Evolutionary conservation across 352 stramenopile genomes (phyloP), one percentile per base, ranked within the genome.

Genomic region (Phytophthora cryptogea): DNA sequence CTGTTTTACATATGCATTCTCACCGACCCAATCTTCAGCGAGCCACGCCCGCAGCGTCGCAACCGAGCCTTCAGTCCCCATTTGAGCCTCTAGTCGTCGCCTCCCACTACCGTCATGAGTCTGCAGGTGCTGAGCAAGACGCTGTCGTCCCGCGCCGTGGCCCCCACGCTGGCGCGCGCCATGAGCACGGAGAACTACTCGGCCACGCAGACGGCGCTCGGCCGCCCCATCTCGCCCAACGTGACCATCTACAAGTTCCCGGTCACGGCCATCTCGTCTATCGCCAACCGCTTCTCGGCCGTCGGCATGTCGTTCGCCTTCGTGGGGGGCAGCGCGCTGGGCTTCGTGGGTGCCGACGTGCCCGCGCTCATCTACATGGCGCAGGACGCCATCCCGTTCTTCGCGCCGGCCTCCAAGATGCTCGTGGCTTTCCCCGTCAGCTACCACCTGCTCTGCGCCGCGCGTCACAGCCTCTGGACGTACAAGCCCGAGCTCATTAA

Each of bases 201-300:
- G 27, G 70, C 90, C 57, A 81, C 83, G 23, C 95, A 97, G 80
- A 78, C 86, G 20, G 74, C 82, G 37, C 90, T 94, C 16, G 92
- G 90, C 13, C 89, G 93, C 28, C 96, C 96, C 10, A 73, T 99
- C 10, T 98, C 90, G 49, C 97, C 97, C n/a, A 92, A 99, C 72
- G 94, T 99, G 36, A 95, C 84, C 43, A 96, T 98, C 68, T 99
- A 99, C 80, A 80, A 88, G 46, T 98, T 98, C 65, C 95, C 96
- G 4, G 71, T 98, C 14, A 86, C 80, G 20, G 96, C 96, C 31
- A 59, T 99, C n/a, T 86, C 89, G 28, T 98, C 89, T 30, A 98
- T 99, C 74, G 93, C 89, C 23, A 98, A 98, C 68, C 94, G 97
- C 44, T 79, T 98, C 43, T 97, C 93, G 8, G 94, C 88, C 32